These are phyloP conservation scores for Leishmania arabica DNA, from an alignment of 208 protist genomes.

Conservation along the genomic window DNA sequence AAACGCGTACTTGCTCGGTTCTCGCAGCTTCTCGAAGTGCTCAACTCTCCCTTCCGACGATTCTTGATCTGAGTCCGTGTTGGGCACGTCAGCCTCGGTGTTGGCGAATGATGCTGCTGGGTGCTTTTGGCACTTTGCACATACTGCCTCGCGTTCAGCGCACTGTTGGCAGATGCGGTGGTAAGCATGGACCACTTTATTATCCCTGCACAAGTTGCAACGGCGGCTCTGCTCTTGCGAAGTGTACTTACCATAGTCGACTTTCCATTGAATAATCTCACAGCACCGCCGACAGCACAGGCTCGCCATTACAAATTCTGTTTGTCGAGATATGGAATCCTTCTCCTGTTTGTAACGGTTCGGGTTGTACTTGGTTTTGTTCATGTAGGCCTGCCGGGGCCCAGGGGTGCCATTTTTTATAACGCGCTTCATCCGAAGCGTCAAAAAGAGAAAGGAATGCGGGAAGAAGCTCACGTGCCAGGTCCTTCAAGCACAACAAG, in stretches of 20 bases:
- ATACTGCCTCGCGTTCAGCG: slow-evolving; percentile 36
- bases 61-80: slow-evolving; percentile 16
- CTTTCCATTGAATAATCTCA: slow-evolving; percentile 90
- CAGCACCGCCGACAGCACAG: slow-evolving; percentile 85
- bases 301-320: slow-evolving; percentile 63
- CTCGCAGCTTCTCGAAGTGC: slow-evolving; percentile 4
- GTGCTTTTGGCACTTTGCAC: slow-evolving; percentile 88
- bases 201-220: slow-evolving; percentile 76
- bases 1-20: slow-evolving; percentile 57
- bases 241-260: slow-evolving; percentile 87
- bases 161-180: slow-evolving; percentile 88
- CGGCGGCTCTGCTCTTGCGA: slow-evolving; percentile 50
- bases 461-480: too few species aligned
- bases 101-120: slow-evolving; percentile 16
- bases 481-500: neutral
- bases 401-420: slow-evolving; percentile 46
- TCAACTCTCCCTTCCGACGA: neutral
- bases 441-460: slow-evolving; percentile 1
- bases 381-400: slow-evolving; percentile 65
- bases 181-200: slow-evolving; percentile 62
- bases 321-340: slow-evolving; percentile 40
- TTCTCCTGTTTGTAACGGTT: slow-evolving; percentile 82
- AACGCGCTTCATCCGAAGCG: slow-evolving; percentile 32
- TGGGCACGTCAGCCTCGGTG: neutral
- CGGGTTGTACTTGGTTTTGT: slow-evolving; percentile 79